Conservation (phyloP, 2,329 filamentous ascomycete genomes). For the Ophiognomonia clavigignenti-juglandacearum region DNA sequence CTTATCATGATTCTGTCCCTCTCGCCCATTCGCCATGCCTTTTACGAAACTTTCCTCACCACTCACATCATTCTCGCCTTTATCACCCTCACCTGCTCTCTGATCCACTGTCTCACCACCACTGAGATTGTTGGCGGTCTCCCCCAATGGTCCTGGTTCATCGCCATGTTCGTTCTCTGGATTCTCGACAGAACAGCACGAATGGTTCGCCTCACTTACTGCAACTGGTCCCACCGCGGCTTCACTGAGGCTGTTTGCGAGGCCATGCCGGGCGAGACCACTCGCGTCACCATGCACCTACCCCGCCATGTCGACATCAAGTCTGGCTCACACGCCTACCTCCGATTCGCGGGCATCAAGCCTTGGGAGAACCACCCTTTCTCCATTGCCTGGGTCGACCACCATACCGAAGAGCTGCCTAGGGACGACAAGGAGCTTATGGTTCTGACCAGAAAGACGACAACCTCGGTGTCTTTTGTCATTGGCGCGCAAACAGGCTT, state of each 20-base stretch:
- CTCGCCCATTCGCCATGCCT: conserved; percentile 83
- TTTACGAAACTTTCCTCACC: conserved; percentile 95
- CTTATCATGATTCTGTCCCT: conserved; percentile 65
- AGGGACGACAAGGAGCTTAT: conserved; percentile 35
- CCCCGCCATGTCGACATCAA: conserved; percentile 61
- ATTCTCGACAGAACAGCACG: conserved; percentile 63
- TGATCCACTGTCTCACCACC: conserved; percentile 66
- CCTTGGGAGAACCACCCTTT: conserved; percentile 75
- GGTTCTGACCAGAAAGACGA: conserved; percentile 26
- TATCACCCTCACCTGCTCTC: conserved; percentile 65
- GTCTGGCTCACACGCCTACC: conserved; percentile 70
- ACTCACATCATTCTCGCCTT: conserved; percentile 74
- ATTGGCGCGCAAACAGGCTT: conserved; percentile 85
- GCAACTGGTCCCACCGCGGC: conserved; percentile 56
- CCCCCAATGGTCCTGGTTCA: conserved; percentile 69
- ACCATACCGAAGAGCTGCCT: conserved; percentile 37
- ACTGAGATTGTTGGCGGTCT: conserved; percentile 61
- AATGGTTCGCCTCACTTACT: conserved; percentile 57
- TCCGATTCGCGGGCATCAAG: conserved; percentile 63
- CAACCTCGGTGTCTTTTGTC: conserved; percentile 68
- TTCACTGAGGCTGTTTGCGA: conserved; percentile 64
- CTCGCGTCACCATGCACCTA: conserved; percentile 65
- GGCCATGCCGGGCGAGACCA: conserved; percentile 63
- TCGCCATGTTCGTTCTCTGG: conserved; percentile 75
- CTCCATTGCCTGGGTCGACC: conserved; percentile 69